Conservation (phyloP, 305 asterid genomes). For the Rubia tinctorum region DNA sequence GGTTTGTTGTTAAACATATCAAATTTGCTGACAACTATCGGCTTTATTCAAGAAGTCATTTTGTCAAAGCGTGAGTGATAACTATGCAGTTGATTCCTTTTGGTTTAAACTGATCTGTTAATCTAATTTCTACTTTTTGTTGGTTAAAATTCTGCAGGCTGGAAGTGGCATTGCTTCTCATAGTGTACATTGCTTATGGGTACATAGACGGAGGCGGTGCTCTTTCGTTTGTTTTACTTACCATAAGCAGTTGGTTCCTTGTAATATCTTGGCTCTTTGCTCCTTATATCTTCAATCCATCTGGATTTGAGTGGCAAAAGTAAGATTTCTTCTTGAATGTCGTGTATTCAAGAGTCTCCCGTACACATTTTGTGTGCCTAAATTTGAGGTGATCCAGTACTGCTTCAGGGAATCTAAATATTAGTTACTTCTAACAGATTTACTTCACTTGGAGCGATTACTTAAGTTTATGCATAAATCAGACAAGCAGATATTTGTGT, state of each 20-base stretch:
- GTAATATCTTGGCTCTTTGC: slow-evolving; percentile 99
- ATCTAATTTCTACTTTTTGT: slow-evolving; percentile 8
- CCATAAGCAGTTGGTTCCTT: slow-evolving; percentile 97
- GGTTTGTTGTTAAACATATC: slow-evolving; percentile 95
- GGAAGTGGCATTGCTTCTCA: slow-evolving; percentile 94
- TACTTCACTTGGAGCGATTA: not conserved
- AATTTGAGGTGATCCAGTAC: not conserved
- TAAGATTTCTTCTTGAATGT: slow-evolving; percentile 30
- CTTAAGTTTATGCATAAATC: not conserved
- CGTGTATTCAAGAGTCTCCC: not conserved
- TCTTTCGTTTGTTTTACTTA: slow-evolving; percentile 64
- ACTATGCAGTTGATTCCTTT: slow-evolving; percentile 5
- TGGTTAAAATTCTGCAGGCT: slow-evolving; percentile 49
- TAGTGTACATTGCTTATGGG: slow-evolving; percentile 90
- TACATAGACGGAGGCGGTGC: slow-evolving; percentile 54
- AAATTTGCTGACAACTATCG: slow-evolving; percentile 97
- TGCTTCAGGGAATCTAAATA: not conserved
- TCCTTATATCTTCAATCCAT: slow-evolving; percentile 96
- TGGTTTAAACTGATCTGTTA: slow-evolving; percentile 4
- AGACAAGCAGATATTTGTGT: not conserved
- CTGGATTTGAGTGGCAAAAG: slow-evolving; percentile 99
- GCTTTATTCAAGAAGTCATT: slow-evolving; percentile 96
- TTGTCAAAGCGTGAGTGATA: slow-evolving; percentile 91
- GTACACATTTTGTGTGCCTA: not conserved
- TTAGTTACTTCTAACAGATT: not conserved